Conservation (phyloP, 1,284 basidiomycete species). For the Marasmius oreades region DNA sequence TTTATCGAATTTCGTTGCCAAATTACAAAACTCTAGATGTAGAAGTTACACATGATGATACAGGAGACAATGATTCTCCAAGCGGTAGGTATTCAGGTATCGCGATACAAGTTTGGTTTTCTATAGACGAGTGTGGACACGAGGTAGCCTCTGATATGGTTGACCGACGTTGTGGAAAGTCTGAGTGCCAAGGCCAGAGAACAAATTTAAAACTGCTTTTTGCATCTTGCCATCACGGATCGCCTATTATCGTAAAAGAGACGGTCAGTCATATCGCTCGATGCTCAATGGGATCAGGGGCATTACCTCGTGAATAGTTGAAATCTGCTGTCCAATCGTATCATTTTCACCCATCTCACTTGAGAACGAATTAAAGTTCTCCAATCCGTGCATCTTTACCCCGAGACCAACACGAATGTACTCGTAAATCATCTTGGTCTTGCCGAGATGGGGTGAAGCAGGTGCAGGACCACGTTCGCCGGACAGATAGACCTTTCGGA, state of each 20-base stretch:
- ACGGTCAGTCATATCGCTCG: background rate
- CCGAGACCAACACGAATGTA: constrained; percentile 56
- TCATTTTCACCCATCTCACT: constrained; percentile 54
- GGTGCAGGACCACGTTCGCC: constrained; percentile 54
- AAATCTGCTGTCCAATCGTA: constrained; percentile 65
- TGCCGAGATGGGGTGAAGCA: constrained; percentile 57
- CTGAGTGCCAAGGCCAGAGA: background rate
- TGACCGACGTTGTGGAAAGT: background rate
- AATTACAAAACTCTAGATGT: no score
- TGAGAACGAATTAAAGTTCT: constrained; percentile 52
- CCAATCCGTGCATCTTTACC: constrained; percentile 70
- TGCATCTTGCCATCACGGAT: constrained; percentile 74
- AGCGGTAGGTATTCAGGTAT: no score
- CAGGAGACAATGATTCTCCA: background rate
- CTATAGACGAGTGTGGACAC: background rate
- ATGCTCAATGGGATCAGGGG: background rate
- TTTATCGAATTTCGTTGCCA: background rate
- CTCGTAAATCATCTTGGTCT: constrained; percentile 65
- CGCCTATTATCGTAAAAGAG: constrained; percentile 30
- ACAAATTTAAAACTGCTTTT: constrained; percentile 40
- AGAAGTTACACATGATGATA: background rate
- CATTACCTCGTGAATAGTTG: constrained; percentile 60
- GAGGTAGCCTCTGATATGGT: background rate
- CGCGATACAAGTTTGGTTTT: no score
- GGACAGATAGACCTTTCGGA: constrained; percentile 51